phyloP scores from a whole-genome alignment of 2,329 filamentous ascomycete species.

The Fusarium protoensiforme region DNA sequence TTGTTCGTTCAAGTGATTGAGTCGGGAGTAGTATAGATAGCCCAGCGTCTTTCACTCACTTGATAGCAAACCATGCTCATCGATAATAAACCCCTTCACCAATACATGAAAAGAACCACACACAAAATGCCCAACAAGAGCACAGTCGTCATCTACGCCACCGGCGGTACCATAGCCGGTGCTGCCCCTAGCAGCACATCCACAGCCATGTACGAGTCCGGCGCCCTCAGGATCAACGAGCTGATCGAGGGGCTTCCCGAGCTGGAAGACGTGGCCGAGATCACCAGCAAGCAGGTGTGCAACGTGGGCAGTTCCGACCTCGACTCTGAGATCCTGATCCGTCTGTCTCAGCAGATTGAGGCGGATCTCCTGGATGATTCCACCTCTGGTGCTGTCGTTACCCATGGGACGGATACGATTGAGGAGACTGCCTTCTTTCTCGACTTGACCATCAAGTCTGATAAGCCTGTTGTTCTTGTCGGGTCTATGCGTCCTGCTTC shows the following conservation, averaged over 20 bases:
- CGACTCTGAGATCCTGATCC: constrained; percentile 58
- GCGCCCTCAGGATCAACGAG: background rate
- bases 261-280: background rate
- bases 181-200: constrained; percentile 60
- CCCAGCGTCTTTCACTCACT: background rate
- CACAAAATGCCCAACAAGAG: constrained; percentile 40
- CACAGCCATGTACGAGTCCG: constrained; percentile 53
- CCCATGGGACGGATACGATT: constrained; percentile 72
- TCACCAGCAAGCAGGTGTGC: constrained; percentile 52
- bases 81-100: background rate
- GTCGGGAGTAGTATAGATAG: background rate
- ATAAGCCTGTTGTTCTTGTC: constrained; percentile 67
- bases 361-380: constrained; percentile 52
- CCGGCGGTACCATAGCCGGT: constrained; percentile 64
- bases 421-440: constrained; percentile 72
- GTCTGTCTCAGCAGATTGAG: constrained; percentile 58
- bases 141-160: constrained; percentile 65
- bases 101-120: background rate
- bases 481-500: constrained; percentile 71
- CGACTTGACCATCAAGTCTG: constrained; percentile 62
- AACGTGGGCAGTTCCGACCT: constrained; percentile 58
- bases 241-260: background rate
- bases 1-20: background rate
- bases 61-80: background rate
- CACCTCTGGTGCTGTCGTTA: constrained; percentile 63